Evolutionary conservation across 768 basidiomycete species (phyloP).

Genomic region (Royoungia palumana): DNA sequence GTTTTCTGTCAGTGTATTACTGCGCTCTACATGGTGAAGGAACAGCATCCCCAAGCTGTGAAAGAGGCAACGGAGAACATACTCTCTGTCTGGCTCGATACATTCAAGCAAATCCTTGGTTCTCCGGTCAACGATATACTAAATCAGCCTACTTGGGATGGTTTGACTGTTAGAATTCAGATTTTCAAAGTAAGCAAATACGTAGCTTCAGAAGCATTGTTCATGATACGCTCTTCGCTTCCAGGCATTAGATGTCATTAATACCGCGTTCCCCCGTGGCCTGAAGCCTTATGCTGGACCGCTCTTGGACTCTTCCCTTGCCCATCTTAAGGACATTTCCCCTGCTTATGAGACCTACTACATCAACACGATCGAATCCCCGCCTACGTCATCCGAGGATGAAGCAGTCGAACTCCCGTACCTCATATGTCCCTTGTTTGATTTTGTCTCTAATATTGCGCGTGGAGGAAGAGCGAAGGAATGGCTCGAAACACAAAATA

Average conservation of each 20-base stretch:
- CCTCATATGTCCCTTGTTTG: slow-evolving; percentile 74
- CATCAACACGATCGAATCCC: slow-evolving; percentile 49
- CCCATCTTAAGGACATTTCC: slow-evolving; percentile 57
- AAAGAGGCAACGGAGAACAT: slow-evolving; percentile 78
- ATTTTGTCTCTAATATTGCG: slow-evolving; percentile 68
- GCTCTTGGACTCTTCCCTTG: slow-evolving; percentile 55
- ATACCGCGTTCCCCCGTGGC: slow-evolving; percentile 77
- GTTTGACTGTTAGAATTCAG: slow-evolving; percentile 73
- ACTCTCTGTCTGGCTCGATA: slow-evolving; percentile 89
- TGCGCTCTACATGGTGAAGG: slow-evolving; percentile 93
- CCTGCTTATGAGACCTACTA: slow-evolving; percentile 63
- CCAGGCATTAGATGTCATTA: slow-evolving; percentile 77
- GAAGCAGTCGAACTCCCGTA: slow-evolving; percentile 72
- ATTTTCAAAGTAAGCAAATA: slow-evolving; percentile 67
- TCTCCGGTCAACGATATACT: slow-evolving; percentile 61
- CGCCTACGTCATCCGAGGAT: slow-evolving; percentile 71
- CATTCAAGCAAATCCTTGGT: slow-evolving; percentile 74
- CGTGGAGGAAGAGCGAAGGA: slow-evolving; percentile 62
- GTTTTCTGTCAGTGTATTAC: slow-evolving; percentile 90
- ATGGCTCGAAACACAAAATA: slow-evolving; percentile 50
- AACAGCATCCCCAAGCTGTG: slow-evolving; percentile 83
- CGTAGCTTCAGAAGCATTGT: background rate
- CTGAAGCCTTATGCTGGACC: slow-evolving; percentile 60
- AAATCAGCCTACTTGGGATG: slow-evolving; percentile 71
- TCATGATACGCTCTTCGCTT: background rate